These are phyloP conservation scores for Saraca asoca DNA, from an alignment of 331 rosid genomes.

Conservation along the genomic window DNA sequence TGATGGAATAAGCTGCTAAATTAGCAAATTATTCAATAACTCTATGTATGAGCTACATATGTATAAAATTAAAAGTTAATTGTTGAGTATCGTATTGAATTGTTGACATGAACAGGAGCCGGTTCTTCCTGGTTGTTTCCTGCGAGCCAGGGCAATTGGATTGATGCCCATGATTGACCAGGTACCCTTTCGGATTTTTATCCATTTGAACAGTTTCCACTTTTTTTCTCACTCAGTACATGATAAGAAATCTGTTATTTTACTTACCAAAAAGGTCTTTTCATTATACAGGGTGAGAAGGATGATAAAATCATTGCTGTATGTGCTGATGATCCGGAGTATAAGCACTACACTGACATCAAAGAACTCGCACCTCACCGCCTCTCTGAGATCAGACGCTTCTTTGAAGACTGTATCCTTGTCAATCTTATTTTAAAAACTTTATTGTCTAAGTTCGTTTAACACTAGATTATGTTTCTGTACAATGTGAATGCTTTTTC, in stretches of 20 bases:
- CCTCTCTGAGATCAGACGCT: slow-evolving; percentile 83
- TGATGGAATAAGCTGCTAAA: not conserved
- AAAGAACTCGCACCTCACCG: slow-evolving; percentile 94
- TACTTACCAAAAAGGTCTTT: too few relatives aligned
- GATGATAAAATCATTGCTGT: slow-evolving; percentile 98
- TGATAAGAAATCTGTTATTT: slow-evolving; percentile 1
- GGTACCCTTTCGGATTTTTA: slow-evolving; percentile 44
- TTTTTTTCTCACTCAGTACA: not conserved
- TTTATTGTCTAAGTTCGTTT: not conserved
- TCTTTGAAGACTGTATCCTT: slow-evolving; percentile 98
- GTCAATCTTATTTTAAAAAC: not conserved
- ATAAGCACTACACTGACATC: slow-evolving; percentile 72
- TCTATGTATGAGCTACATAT: slow-evolving; percentile 17
- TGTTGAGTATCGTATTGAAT: slow-evolving; percentile 23
- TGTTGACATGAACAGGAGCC: slow-evolving; percentile 68
- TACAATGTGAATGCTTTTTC: slow-evolving; percentile 28
- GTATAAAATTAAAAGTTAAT: not conserved
- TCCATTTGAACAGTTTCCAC: too few relatives aligned
- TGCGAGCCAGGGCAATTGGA: slow-evolving; percentile 92
- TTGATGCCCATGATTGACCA: slow-evolving; percentile 99
- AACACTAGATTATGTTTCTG: not conserved
- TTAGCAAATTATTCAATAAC: not conserved
- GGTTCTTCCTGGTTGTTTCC: slow-evolving; percentile 92
- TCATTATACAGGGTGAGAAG: slow-evolving; percentile 72
- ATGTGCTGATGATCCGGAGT: slow-evolving; percentile 99